Base-by-base conservation (phyloP, 257 asterid species). In the Lycium barbarum region DNA sequence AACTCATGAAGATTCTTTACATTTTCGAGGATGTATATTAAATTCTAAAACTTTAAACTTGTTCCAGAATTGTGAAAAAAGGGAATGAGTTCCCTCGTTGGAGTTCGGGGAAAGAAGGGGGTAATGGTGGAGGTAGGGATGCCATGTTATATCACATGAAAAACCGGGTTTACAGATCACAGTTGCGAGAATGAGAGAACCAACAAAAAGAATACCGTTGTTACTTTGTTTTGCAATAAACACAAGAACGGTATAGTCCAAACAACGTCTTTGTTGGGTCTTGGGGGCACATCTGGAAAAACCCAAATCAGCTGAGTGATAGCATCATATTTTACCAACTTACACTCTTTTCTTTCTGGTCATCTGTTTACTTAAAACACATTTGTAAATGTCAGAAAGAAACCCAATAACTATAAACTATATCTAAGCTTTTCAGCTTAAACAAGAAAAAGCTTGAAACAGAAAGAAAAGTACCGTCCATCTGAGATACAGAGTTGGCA, bases 121-220 rank as follows among this genome's bases (percentile, higher is more conserved):
- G 72, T 5, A 11, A 72, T 20, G 59, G 43, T 10, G 35, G 57
- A 45, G 80, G n/a, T 73, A 47, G 58, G 67, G 49, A 79, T 70
- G 14, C 82, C 92, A 90, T 84, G 84, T 90, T 88, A 59, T 17
- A 26, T 84, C 92, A 90, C 88, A 67, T 90, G 92, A 85, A 35
- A 73, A 51, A 7, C 62, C 87, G n/a, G 13, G 72, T 63, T 62
- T 84, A 85, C 91, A 88, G 90, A 84, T 87, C 90, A 90, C 18
- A 70, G 79, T 88, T 45, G 90, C 85, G 61, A 87, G 82, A 87
- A 80, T 84, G 58, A 67, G 62, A 49, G 79, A 51, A 80, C 85
- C 70, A 80, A 76, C 47, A 71, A 85, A 70, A 84, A 90, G 84
- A 22, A 3, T 26, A 53, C 15, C 65, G 26, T 26, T 76, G 45